These are phyloP conservation scores for Colletotrichum simmondsii DNA, from an alignment of 2,329 filamentous ascomycete species.

Conservation along the genomic window DNA sequence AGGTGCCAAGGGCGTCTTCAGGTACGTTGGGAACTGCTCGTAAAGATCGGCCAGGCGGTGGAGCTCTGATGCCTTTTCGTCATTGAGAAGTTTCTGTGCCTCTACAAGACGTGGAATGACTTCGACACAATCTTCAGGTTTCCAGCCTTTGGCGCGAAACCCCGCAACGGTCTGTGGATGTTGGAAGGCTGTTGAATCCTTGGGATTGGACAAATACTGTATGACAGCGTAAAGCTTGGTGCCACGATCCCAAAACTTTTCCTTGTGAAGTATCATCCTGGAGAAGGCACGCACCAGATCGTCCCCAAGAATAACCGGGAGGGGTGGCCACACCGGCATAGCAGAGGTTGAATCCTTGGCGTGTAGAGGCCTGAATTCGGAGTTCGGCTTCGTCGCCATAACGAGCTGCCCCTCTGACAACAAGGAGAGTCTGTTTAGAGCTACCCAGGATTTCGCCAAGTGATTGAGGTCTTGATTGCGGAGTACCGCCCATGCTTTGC, in stretches of 20 bases:
- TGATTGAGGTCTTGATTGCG: background rate
- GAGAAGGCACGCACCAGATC: background rate
- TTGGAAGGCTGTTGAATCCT: no score
- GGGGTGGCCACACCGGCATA: background rate
- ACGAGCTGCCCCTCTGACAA: background rate
- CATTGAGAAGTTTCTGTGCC: background rate
- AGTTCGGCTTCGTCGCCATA: background rate
- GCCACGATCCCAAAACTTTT: background rate
- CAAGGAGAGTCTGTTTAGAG: background rate
- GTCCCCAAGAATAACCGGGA: background rate
- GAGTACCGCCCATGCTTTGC: background rate
- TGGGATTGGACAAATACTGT: background rate
- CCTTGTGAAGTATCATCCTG: background rate
- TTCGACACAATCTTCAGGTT: background rate
- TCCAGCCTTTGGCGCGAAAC: background rate
- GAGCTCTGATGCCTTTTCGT: background rate
- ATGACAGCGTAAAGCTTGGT: background rate
- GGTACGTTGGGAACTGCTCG: background rate
- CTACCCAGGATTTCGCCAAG: background rate
- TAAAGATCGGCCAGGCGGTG: background rate
- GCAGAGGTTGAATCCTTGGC: background rate
- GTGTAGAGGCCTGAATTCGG: background rate
- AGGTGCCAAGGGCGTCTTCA: background rate
- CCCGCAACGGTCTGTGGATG: background rate
- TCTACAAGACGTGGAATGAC: background rate